A percentile compares a stretch with the other conserved stretches of the same genome.
Conservation (phyloP, 257 asterid genomes). For the Nicotiana sylvestris region DNA sequence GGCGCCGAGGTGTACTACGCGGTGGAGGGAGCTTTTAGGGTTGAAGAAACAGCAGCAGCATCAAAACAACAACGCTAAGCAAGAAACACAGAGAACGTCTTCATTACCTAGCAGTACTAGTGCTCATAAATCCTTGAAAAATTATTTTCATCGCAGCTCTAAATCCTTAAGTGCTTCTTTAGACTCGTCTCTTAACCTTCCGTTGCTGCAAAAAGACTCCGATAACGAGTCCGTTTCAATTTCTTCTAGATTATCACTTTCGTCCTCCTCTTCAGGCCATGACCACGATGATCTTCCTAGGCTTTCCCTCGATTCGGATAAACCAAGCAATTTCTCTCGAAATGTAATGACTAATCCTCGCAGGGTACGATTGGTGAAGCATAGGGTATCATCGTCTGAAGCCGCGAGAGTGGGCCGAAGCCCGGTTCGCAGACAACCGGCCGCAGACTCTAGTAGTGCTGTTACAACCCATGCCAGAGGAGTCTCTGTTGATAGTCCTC, state of each 20-base stretch:
- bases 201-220: conserved; percentile 47
- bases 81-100: conserved; percentile 43
- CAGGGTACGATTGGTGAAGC: conserved; percentile 44
- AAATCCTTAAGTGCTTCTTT: conserved; percentile 40
- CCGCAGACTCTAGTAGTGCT: conserved; percentile 24
- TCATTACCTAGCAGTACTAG: background rate
- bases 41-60: conserved; percentile 58
- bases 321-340: conserved; percentile 27
- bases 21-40: conserved; percentile 89
- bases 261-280: conserved; percentile 69
- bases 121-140: conserved; percentile 42
- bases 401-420: conserved; percentile 47
- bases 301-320: conserved; percentile 61
- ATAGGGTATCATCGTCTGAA: conserved; percentile 47
- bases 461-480: conserved; percentile 29
- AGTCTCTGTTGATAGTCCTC: conserved; percentile 79
- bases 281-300: conserved; percentile 73
- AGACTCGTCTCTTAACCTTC: conserved; percentile 49
- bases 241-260: conserved; percentile 61
- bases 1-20: conserved; percentile 84
- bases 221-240: conserved; percentile 52
- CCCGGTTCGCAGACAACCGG: conserved; percentile 35
- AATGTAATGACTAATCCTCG: conserved; percentile 34
- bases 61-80: conserved; percentile 24
- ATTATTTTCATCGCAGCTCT: conserved; percentile 54